A percentile compares a stretch with the other conserved stretches of the same genome.
phyloP scores from a whole-genome alignment of 2,329 filamentous ascomycete genomes.

The Aspergillus sp. region DNA sequence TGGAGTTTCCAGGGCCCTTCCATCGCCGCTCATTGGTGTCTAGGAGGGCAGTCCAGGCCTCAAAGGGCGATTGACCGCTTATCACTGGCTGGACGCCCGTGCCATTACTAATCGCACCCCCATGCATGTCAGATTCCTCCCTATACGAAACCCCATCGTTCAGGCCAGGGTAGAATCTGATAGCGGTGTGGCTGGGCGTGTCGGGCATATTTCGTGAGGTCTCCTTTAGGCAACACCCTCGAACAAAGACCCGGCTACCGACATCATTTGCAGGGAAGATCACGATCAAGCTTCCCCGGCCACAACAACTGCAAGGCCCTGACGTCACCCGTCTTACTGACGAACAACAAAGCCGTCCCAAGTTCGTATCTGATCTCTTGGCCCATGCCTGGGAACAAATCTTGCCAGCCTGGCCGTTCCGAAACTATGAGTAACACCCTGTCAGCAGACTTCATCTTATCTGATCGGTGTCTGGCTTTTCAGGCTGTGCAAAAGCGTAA shows the following conservation, averaged over 20 bases:
- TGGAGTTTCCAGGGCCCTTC: slow-evolving; percentile 4
- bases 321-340: not conserved
- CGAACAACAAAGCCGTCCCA: not conserved
- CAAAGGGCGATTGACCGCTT: not conserved
- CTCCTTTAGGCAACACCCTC: no score
- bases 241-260: no score
- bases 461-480: not conserved
- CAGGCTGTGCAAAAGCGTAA: not conserved
- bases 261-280: no score
- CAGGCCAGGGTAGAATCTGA: no score
- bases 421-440: not conserved
- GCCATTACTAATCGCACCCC: slow-evolving; percentile 7
- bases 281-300: not conserved
- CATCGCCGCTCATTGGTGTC: not conserved
- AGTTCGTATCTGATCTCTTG: not conserved
- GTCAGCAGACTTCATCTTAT: slow-evolving; percentile 4
- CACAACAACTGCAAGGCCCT: not conserved
- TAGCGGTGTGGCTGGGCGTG: no score
- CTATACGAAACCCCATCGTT: no score
- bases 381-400: not conserved
- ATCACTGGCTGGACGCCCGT: slow-evolving; percentile 2
- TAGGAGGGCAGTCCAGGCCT: slow-evolving; percentile 7
- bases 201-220: no score
- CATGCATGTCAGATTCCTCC: not conserved
- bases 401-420: not conserved